Percentiles rank a stretch among this genome's conserved stretches.
Evolutionary conservation across 2,329 filamentous ascomycete species (phyloP).

Genomic region (Talaromyces sp.): DNA sequence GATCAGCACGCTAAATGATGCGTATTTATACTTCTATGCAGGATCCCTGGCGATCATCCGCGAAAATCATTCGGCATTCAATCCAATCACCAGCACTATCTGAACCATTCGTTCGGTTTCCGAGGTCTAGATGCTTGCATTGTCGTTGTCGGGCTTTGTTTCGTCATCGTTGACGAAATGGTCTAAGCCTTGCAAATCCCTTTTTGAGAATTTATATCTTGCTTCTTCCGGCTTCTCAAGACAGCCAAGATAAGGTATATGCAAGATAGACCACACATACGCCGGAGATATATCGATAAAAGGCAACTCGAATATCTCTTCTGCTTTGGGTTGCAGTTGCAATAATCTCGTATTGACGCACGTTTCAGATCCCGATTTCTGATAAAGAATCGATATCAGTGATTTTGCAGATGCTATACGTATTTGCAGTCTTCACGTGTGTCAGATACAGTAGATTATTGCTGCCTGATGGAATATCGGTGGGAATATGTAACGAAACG

Average conservation of each 20-base stretch:
- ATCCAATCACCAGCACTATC: not conserved
- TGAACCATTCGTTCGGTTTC: not conserved
- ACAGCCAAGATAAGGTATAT: not conserved
- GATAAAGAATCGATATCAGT: not conserved
- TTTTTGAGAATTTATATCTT: not conserved
- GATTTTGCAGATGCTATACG: not conserved
- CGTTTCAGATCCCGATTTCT: not conserved
- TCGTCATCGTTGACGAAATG: not conserved
- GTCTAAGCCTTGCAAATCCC: not conserved
- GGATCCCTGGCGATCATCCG: not conserved
- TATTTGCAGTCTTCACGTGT: not conserved
- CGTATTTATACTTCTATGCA: not conserved
- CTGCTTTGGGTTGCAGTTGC: not conserved
- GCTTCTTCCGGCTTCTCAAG: not conserved
- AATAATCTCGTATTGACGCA: not conserved
- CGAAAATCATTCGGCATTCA: not conserved
- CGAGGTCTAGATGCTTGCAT: not conserved
- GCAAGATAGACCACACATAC: not conserved
- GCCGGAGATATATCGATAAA: not conserved
- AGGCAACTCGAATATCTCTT: not conserved
- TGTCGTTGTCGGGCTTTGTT: not conserved
- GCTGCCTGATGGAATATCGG: not conserved
- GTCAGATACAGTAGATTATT: not conserved
- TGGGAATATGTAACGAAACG: not conserved
- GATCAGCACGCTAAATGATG: not conserved